Evolutionary conservation across 2,329 filamentous ascomycete species (phyloP), one percentile per base, ranked within the genome.

Genomic region (Plenodomus biglobosus): DNA sequence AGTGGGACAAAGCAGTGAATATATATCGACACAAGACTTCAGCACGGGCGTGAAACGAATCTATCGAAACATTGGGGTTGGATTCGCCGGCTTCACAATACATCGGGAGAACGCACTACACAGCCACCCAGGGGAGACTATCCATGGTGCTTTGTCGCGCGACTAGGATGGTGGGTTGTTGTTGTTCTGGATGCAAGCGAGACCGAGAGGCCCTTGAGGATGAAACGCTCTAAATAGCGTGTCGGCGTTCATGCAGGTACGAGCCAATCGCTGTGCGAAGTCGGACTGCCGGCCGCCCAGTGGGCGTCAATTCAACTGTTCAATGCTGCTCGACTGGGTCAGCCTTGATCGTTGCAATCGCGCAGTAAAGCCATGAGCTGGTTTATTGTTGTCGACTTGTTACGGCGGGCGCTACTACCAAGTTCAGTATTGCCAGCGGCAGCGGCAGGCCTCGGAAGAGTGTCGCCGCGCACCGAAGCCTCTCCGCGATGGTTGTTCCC

Each of bases 171-270:
- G 27, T 32, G 27, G 27, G 7, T 15, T 32, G 27, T 32, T 42
- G 48, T 45, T 51, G 48, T 40, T 32, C 44, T 42, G 43, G 52
- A 47, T 35, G 27, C 56, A 57, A 56, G 55, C 55, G 60, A 58
- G 44, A 37, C 42, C 46, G 36, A 46, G 48, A 50, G 50, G 59
- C 55, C 53, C 52, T 59, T 59, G 55, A 32, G 7, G 27, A 32
- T 66, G 65, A 68, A 69, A 69, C 67, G 53, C 59, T 37, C 58
- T 54, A 59, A 49, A 52, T 54, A 52, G 46, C 44, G 50, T 46
- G 51, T 52, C 50, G 58, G 44, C 50, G 44, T 46, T 58, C 40
- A 67, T 68, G 65, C 66, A 61, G 53, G 48, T 48, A 57, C 59
- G 19, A 38, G 40, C 57, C 59, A 61, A 59, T 57, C 44, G 36